These are phyloP conservation scores for Ophiostoma sp. DNA, from an alignment of 2,329 filamentous ascomycete genomes.

Conservation along the genomic window DNA sequence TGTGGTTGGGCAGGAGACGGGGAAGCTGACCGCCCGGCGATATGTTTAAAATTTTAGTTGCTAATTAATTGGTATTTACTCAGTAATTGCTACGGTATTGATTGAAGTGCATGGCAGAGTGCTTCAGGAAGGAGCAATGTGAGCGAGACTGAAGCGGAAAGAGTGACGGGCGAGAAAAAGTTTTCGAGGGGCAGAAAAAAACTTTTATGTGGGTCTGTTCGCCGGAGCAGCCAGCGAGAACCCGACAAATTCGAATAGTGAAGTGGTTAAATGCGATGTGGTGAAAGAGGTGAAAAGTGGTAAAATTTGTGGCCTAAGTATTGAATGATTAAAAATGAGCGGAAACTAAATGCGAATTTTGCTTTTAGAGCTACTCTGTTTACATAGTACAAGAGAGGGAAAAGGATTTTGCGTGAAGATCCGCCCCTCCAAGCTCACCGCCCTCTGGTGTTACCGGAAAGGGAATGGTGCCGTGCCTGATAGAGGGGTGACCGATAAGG, in stretches of 20 bases:
- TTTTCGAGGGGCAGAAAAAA: conserved; percentile 26
- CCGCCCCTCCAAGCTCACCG: conserved; percentile 25
- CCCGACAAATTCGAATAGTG: conserved; percentile 14
- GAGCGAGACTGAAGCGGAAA: neutral
- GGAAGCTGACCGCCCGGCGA: conserved; percentile 1
- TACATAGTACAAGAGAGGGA: neutral
- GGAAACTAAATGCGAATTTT: neutral
- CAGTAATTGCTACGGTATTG: neutral
- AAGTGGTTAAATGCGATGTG: conserved; percentile 3
- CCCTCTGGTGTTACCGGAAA: conserved; percentile 25
- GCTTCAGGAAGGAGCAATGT: neutral
- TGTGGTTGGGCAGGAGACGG: conserved; percentile 12
- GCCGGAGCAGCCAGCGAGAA: conserved; percentile 17
- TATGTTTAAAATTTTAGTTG: neutral
- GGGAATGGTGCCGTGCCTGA: conserved; percentile 17
- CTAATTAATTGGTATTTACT: neutral
- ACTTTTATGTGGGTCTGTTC: conserved; percentile 27
- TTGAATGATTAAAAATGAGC: neutral
- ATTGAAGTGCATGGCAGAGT: neutral
- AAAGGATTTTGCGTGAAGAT: conserved; percentile 24
- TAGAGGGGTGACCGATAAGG: conserved; percentile 24
- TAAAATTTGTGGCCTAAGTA: conserved; percentile 16
- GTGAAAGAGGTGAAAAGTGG: neutral
- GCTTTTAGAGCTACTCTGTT: neutral
- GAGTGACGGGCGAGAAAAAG: conserved; percentile 5